Base-by-base conservation (phyloP, 768 basidiomycete genomes). In the Tylopilus felleus region DNA sequence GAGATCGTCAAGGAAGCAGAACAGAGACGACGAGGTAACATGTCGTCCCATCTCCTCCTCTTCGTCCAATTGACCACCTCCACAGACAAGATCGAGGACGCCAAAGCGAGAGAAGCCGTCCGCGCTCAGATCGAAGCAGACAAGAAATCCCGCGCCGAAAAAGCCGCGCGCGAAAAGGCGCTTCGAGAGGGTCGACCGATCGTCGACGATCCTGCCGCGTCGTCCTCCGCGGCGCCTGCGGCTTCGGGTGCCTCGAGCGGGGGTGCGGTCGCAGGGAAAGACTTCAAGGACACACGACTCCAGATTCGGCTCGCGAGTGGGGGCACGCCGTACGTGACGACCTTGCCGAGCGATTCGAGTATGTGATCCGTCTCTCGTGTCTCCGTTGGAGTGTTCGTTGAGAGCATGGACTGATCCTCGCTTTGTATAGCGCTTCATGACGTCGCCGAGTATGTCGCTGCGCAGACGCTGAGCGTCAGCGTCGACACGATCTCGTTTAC, bases 121-220 rank as follows among this genome's bases (percentile, higher is more conserved):
- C 93, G 93, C 67, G 91, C 89, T 1, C 94, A 97, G 69, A 97
- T 98, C 60, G 94, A 95, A 71, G 90, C 86, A 0, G 95, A 97
- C 75, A 98, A 94, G 74, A 82, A 82, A 49, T 86, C 83, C 9
- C 84, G 96, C 19, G 92, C 92, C 0, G 93, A 89, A 66, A 94
- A 90, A 64, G 78, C 85, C 2, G 94, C 94, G 0, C 76, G 85
- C 44, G 96, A 98, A 72, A 98, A 98, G 68, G 95, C 94, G 0
- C 67, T 95, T 8, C 81, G 95, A 29, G 93, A 96, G 33, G 95
- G 95, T 1, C 74, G 75, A 50, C 65, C 74, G n/a, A 64, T 75
- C 19, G 62, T 76, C 22, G 73, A 76, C 35, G 52, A 55, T 9
- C 33, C 60, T 23, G 51, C 70, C 21, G 55, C 74, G 42, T 70